These are phyloP conservation scores for Spathaspora gorwiae DNA, from an alignment of 805 yeast genomes.

Conservation along the genomic window DNA sequence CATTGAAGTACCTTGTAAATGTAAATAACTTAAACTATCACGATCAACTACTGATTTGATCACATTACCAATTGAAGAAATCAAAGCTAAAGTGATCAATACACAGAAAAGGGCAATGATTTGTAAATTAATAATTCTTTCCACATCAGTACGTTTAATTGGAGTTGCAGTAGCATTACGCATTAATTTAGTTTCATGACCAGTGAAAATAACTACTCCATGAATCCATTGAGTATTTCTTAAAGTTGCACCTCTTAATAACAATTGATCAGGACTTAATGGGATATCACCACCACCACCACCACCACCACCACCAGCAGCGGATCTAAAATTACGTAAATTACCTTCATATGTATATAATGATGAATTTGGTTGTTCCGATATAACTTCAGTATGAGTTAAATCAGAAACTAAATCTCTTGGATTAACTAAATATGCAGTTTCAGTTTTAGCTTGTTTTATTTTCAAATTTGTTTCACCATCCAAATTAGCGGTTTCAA, in stretches of 20 bases:
- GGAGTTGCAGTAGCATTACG: conserved; percentile 99
- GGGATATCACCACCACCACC: conserved; percentile 48
- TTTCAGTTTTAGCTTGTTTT: conserved; percentile 81
- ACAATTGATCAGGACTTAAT: conserved; percentile 82
- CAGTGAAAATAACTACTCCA: conserved; percentile 92
- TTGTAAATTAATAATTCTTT: conserved; percentile 88
- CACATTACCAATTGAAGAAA: conserved; percentile 87
- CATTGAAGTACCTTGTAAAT: conserved; percentile 62
- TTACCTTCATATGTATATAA: conserved; percentile 95
- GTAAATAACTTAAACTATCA: conserved; percentile 56
- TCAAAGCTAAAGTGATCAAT: conserved; percentile 66
- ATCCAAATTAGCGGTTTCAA: conserved; percentile 95
- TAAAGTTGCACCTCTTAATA: conserved; percentile 91
- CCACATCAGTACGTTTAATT: conserved; percentile 94
- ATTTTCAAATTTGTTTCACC: conserved; percentile 97
- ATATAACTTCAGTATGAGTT: conserved; percentile 43
- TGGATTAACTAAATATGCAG: conserved; percentile 67
- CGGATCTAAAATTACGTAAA: conserved; percentile 42
- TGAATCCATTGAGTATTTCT: conserved; percentile 94
- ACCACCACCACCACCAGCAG: conserved; percentile 26
- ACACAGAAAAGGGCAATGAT: conserved; percentile 83
- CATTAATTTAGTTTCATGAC: conserved; percentile 97
- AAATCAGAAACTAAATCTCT: conserved; percentile 40
- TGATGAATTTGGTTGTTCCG: conserved; percentile 93
- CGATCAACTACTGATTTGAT: conserved; percentile 57